These are phyloP conservation scores for Vitis hybrid DNA, from an alignment of 177 flowering plant genomes.

Conservation along the genomic window DNA sequence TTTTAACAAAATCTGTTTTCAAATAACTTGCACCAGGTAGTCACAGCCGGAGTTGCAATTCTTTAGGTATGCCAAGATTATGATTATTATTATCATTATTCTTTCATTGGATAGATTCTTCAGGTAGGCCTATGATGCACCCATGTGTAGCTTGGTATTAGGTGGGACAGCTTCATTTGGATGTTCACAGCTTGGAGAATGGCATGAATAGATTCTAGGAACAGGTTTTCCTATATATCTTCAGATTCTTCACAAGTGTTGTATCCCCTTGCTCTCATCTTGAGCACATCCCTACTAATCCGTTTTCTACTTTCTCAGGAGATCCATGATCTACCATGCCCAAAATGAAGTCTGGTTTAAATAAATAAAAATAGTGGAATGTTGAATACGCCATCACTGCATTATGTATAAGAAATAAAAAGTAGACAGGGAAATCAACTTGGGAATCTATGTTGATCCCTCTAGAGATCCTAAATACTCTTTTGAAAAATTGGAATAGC, in stretches of 20 bases:
- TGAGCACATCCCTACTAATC: neutral
- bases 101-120: too few relatives aligned
- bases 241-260: neutral
- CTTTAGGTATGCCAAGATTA: too few relatives aligned
- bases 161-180: too few relatives aligned
- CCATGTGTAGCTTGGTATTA: too few relatives aligned
- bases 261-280: neutral
- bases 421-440: neutral
- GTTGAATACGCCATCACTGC: neutral
- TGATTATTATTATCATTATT: too few relatives aligned
- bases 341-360: neutral
- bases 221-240: neutral
- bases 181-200: neutral
- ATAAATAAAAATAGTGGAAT: neutral
- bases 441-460: slow-evolving; percentile 10
- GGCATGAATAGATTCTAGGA: neutral
- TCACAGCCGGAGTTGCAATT: too few relatives aligned
- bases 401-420: neutral
- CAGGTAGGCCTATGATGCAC: too few relatives aligned
- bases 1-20: too few relatives aligned
- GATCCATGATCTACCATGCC: neutral
- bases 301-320: neutral
- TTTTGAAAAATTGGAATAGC: neutral
- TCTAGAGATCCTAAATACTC: neutral
- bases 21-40: too few relatives aligned